phyloP scores from a whole-genome alignment of 805 yeast species.

The Hanseniaspora nectarophila region DNA sequence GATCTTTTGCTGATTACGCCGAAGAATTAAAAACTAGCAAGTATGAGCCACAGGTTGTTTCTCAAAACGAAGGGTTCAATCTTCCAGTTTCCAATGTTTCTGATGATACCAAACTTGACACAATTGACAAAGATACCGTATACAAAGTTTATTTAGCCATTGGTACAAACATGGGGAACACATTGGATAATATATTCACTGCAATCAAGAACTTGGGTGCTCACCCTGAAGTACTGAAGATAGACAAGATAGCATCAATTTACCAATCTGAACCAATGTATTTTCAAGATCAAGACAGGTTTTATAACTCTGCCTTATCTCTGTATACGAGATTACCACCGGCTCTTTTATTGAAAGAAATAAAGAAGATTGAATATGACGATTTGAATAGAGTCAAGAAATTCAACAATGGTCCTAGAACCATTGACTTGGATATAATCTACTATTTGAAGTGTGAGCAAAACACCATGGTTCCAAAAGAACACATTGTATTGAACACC shows the following conservation, averaged over 20 bases:
- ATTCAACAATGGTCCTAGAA: conserved; percentile 82
- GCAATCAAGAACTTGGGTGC: conserved; percentile 38
- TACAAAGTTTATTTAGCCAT: conserved; percentile 60
- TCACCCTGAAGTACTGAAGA: conserved; percentile 31
- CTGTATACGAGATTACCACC: conserved; percentile 56
- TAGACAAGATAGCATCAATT: conserved; percentile 58
- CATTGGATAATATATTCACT: conserved; percentile 43
- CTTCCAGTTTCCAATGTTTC: conserved; percentile 27
- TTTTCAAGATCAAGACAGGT: conserved; percentile 62
- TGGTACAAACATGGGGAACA: conserved; percentile 79
- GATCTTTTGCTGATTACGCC: conserved; percentile 36
- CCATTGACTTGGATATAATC: conserved; percentile 79
- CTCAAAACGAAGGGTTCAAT: conserved; percentile 21
- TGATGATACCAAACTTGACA: neutral
- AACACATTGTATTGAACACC: conserved; percentile 38
- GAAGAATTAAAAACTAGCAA: neutral
- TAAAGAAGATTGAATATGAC: conserved; percentile 71
- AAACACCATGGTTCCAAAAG: neutral
- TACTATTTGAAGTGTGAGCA: conserved; percentile 37
- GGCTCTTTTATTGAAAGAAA: conserved; percentile 41
- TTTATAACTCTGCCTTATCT: conserved; percentile 71
- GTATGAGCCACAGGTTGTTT: neutral
- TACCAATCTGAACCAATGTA: conserved; percentile 93
- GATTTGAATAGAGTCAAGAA: conserved; percentile 59
- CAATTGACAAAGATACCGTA: neutral